Evolutionary conservation across 805 yeast species (phyloP).

Genomic region (Cyberlindnera galapagoensis): DNA sequence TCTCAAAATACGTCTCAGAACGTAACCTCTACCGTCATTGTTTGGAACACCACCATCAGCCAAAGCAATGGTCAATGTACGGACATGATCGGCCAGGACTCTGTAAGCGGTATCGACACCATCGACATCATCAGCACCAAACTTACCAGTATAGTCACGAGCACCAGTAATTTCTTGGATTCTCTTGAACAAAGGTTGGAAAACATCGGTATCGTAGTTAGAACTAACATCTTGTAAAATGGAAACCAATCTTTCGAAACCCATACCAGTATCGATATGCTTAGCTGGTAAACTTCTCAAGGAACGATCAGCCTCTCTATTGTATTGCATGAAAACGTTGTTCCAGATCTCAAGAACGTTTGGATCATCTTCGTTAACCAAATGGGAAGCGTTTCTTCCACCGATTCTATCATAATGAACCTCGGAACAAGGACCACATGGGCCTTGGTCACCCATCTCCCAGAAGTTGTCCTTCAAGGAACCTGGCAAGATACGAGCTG

Average conservation of each 20-base stretch:
- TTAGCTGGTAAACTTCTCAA: conserved; percentile 84
- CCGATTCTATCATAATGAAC: conserved; percentile 97
- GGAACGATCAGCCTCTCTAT: conserved; percentile 83
- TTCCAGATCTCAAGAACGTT: conserved; percentile 98
- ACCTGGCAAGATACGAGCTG: conserved; percentile 92
- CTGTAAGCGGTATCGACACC: conserved; percentile 98
- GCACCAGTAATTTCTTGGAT: conserved; percentile 93
- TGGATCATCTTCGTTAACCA: conserved; percentile 97
- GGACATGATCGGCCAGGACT: conserved; percentile 96
- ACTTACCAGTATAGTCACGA: conserved; percentile 85
- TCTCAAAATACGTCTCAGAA: conserved; percentile 91
- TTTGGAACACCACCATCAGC: conserved; percentile 99
- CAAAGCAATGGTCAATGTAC: conserved; percentile 92
- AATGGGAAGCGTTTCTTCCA: conserved; percentile 86
- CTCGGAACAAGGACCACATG: conserved; percentile 99
- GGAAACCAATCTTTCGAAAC: conserved; percentile 95
- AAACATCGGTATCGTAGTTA: conserved; percentile 96
- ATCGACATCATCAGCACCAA: conserved; percentile 87
- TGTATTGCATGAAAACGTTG: conserved; percentile 92
- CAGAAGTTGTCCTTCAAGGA: conserved; percentile 89
- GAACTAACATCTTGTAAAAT: conserved; percentile 86
- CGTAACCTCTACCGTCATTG: conserved; percentile 98
- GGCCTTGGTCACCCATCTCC: conserved; percentile 99
- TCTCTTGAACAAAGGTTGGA: conserved; percentile 76
- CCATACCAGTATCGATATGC: conserved; percentile 98